Conservation (phyloP, 2,329 filamentous ascomycete genomes). For the Diaporthe ilicicola region DNA sequence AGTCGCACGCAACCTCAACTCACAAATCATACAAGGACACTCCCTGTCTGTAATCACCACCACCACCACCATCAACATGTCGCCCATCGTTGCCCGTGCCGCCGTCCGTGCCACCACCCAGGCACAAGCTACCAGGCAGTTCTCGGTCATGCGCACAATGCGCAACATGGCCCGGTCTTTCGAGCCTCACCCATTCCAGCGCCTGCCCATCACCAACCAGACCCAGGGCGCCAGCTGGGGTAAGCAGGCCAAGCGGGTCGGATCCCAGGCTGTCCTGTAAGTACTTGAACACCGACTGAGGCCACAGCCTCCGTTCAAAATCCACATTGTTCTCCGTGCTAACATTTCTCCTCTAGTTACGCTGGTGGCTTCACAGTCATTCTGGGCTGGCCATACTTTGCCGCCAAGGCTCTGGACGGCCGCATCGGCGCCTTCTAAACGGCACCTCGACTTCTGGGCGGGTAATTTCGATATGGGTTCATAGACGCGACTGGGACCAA, state of each 20-base stretch:
- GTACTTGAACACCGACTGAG: slow-evolving; percentile 29
- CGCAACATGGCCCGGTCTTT: slow-evolving; percentile 47
- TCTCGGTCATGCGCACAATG: slow-evolving; percentile 47
- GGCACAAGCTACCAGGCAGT: slow-evolving; percentile 38
- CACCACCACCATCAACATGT: slow-evolving; percentile 39
- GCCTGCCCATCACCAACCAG: slow-evolving; percentile 41
- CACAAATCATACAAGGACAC: slow-evolving; percentile 1
- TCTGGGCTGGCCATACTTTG: slow-evolving; percentile 49
- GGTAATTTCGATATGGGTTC: background rate
- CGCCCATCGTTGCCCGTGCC: slow-evolving; percentile 46
- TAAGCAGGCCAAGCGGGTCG: slow-evolving; percentile 44
- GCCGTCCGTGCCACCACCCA: slow-evolving; percentile 43
- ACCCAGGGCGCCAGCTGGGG: slow-evolving; percentile 48
- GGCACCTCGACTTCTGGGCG: background rate
- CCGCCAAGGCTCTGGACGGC: slow-evolving; percentile 38
- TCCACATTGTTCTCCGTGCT: background rate
- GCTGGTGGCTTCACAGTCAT: slow-evolving; percentile 44
- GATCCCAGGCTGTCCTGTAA: slow-evolving; percentile 45
- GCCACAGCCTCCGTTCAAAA: background rate
- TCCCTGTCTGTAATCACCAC: slow-evolving; percentile 24
- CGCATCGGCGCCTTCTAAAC: slow-evolving; percentile 38
- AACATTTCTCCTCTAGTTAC: slow-evolving; percentile 41
- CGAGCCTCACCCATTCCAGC: slow-evolving; percentile 49
- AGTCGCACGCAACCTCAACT: slow-evolving; percentile 3
- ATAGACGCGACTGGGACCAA: slow-evolving; percentile 8